A percentile compares a stretch with the other conserved stretches of the same genome.
Conservation (phyloP, 805 yeast genomes). For the Starmerella vitae region DNA sequence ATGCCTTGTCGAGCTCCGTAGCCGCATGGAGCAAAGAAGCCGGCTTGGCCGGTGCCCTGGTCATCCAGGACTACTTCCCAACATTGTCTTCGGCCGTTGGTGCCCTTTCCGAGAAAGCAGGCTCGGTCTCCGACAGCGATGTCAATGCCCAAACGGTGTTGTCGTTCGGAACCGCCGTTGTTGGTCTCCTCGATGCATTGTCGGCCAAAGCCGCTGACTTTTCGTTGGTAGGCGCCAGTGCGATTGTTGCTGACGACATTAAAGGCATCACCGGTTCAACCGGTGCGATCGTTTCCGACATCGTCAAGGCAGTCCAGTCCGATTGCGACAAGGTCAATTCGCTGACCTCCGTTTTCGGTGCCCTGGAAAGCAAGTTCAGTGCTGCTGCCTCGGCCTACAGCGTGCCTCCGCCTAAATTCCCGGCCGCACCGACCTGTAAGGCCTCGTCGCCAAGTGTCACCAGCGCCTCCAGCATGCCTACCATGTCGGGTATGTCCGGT, state of each 20-base stretch:
- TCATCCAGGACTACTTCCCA: conserved; percentile 22
- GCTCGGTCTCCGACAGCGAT: conserved; percentile 12
- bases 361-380: conserved; percentile 12
- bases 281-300: conserved; percentile 14
- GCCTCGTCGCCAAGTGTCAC: too few species aligned
- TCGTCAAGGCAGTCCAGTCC: conserved; percentile 13
- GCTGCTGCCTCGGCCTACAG: conserved; percentile 17
- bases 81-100: conserved; percentile 17
- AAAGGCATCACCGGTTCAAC: conserved; percentile 17
- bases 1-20: conserved; percentile 12
- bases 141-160: conserved; percentile 8
- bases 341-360: conserved; percentile 11
- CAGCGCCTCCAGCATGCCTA: conserved; percentile 9
- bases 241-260: conserved; percentile 21
- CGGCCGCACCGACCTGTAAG: conserved; percentile 8
- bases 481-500: background rate
- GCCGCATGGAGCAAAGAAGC: conserved; percentile 12
- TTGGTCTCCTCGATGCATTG: conserved; percentile 18
- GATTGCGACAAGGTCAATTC: conserved; percentile 13
- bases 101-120: conserved; percentile 10
- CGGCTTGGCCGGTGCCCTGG: conserved; percentile 24
- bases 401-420: conserved; percentile 9
- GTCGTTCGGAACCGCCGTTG: conserved; percentile 13
- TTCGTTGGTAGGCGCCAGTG: conserved; percentile 16
- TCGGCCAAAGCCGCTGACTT: conserved; percentile 22